Percentiles rank a stretch among this genome's conserved stretches.
Conservation (phyloP, 495 filamentous ascomycete genomes). For the Penicillium coffeae region DNA sequence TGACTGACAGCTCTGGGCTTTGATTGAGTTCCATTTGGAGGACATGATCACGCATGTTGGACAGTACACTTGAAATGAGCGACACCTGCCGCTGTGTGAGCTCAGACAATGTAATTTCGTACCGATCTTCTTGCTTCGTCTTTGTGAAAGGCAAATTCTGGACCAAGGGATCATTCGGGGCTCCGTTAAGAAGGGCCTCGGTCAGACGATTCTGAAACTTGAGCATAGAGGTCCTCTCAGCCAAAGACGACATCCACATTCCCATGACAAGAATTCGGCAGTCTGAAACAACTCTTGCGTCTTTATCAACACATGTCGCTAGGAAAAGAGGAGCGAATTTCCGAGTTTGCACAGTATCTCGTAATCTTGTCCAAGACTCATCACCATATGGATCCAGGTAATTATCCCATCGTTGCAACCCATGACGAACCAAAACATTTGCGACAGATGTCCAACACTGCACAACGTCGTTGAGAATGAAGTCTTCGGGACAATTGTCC, state of each 20-base stretch:
- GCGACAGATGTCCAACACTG: conserved; percentile 60
- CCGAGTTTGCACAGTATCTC: conserved; percentile 59
- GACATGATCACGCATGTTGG: conserved; percentile 60
- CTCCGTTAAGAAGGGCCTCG: conserved; percentile 49
- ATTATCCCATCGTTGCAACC: conserved; percentile 50
- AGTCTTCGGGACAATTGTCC: conserved; percentile 55
- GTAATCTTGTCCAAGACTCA: conserved; percentile 60
- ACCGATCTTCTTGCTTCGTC: conserved; percentile 33
- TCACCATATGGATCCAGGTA: conserved; percentile 54
- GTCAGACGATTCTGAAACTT: conserved; percentile 67
- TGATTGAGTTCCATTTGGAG: conserved; percentile 32
- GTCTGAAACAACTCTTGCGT: conserved; percentile 35
- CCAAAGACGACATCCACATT: conserved; percentile 59
- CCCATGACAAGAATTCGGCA: conserved; percentile 48
- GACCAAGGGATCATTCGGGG: conserved; percentile 46
- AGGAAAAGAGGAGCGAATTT: conserved; percentile 63
- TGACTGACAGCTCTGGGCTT: conserved; percentile 24
- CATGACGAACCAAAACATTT: conserved; percentile 42
- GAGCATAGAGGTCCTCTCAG: conserved; percentile 61
- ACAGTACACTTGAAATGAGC: conserved; percentile 57
- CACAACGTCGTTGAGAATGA: conserved; percentile 51
- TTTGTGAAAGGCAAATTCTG: conserved; percentile 60
- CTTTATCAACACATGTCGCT: conserved; percentile 50
- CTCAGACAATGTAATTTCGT: conserved; percentile 51
- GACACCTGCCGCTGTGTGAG: conserved; percentile 55